Evolutionary conservation across 306 rosid species (phyloP).

Genomic region (Dryas drummondii): DNA sequence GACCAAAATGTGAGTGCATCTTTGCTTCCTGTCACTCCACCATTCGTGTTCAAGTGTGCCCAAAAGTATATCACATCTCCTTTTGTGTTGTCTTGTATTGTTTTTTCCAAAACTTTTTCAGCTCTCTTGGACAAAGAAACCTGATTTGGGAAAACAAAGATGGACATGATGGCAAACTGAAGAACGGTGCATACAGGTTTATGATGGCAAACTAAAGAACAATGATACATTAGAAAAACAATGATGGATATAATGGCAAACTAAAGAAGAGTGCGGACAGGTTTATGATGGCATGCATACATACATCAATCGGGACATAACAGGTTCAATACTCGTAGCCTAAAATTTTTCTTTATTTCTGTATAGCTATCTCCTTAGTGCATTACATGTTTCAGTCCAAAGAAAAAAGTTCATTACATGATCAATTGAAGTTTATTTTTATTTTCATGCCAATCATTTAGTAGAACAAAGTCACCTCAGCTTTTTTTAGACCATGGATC

Average conservation of each 20-base stretch:
- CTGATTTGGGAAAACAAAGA: slow-evolving; percentile 50
- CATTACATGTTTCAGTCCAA: not conserved
- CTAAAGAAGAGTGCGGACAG: too few relatives aligned
- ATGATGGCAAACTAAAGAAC: not conserved
- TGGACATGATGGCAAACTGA: not conserved
- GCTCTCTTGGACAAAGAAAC: slow-evolving; percentile 65
- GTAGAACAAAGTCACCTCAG: too few relatives aligned
- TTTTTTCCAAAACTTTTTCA: slow-evolving; percentile 70
- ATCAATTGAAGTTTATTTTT: too few relatives aligned
- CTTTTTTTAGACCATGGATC: too few relatives aligned
- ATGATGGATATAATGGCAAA: too few relatives aligned
- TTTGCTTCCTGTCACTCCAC: slow-evolving; percentile 41
- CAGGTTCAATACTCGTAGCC: not conserved
- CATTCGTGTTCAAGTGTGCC: slow-evolving; percentile 66
- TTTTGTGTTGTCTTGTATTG: slow-evolving; percentile 48
- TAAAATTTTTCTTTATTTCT: not conserved
- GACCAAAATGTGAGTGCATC: slow-evolving; percentile 85
- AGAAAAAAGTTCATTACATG: too few relatives aligned
- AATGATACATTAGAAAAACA: not conserved
- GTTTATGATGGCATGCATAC: too few relatives aligned
- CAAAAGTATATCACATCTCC: slow-evolving; percentile 91
- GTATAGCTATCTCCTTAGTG: not conserved
- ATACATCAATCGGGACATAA: not conserved
- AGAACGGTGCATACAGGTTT: not conserved
- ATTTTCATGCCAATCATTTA: too few relatives aligned